These are phyloP conservation scores for Suhomyces pyralidae DNA, from an alignment of 805 yeast species.

Conservation along the genomic window DNA sequence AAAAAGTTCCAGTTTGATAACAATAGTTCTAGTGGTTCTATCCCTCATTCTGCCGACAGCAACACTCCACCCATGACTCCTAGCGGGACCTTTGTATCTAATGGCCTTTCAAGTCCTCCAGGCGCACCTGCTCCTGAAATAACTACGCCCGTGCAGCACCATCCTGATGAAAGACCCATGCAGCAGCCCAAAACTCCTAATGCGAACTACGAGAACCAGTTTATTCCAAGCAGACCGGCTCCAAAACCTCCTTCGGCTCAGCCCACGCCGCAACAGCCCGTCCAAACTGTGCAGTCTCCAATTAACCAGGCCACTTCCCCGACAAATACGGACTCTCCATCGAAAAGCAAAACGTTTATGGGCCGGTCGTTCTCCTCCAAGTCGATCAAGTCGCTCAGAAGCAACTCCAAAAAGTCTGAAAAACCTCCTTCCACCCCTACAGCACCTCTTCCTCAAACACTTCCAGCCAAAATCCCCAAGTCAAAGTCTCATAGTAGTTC, in stretches of 20 bases:
- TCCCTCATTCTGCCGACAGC: slow-evolving; percentile 9
- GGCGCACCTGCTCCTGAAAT: slow-evolving; percentile 1
- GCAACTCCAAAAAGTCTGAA: slow-evolving; percentile 21
- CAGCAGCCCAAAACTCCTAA: slow-evolving; percentile 24
- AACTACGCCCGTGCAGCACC: slow-evolving; percentile 33
- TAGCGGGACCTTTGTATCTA: slow-evolving; percentile 11
- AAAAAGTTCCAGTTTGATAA: slow-evolving; percentile 37
- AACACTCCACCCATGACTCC: slow-evolving; percentile 30
- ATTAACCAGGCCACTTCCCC: slow-evolving; percentile 4
- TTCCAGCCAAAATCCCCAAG: slow-evolving; percentile 30
- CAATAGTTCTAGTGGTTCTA: slow-evolving; percentile 21
- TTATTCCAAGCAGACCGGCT: slow-evolving; percentile 66
- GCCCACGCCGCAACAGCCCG: slow-evolving; percentile 8
- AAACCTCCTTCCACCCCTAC: slow-evolving; percentile 6
- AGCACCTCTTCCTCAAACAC: slow-evolving; percentile 16
- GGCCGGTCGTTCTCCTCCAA: slow-evolving; percentile 39
- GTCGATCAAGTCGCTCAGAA: slow-evolving; percentile 30
- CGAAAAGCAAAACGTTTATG: slow-evolving; percentile 18
- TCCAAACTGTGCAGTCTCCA: neutral
- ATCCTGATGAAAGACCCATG: slow-evolving; percentile 6
- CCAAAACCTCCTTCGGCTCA: slow-evolving; percentile 51
- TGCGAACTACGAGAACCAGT: slow-evolving; percentile 40
- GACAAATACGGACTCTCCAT: slow-evolving; percentile 8
- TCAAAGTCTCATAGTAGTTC: slow-evolving; percentile 41
- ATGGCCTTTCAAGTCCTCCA: slow-evolving; percentile 3